Percentiles rank a stretch among this genome's conserved stretches.
These are phyloP conservation scores for Cytospora paraplurivora DNA, from an alignment of 2,329 filamentous ascomycete genomes.

Conservation along the genomic window DNA sequence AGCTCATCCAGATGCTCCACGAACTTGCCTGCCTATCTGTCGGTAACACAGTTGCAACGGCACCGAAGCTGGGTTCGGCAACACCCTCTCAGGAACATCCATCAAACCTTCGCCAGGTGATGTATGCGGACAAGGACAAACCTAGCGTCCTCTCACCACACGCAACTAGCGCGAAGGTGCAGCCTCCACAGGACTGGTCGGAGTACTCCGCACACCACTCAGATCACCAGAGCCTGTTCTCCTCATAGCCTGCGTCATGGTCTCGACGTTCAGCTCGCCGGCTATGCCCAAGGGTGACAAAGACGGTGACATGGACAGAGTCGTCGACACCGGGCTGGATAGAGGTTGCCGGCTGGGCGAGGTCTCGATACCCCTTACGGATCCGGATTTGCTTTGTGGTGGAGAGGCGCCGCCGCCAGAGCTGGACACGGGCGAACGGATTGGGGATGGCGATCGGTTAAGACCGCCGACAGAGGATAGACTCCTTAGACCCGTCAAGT, in stretches of 20 bases:
- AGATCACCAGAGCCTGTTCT: constrained; percentile 85
- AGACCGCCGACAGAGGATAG: constrained; percentile 48
- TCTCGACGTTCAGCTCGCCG: constrained; percentile 84
- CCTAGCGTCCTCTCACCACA: constrained; percentile 11
- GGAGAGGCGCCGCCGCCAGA: constrained; percentile 62
- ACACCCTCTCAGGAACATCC: background rate
- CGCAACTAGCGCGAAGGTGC: constrained; percentile 35
- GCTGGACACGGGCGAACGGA: constrained; percentile 77
- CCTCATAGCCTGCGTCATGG: constrained; percentile 86
- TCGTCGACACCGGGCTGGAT: constrained; percentile 62
- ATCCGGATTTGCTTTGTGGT: constrained; percentile 74
- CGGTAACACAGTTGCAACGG: constrained; percentile 7
- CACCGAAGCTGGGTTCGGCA: constrained; percentile 8
- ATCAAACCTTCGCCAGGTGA: background rate
- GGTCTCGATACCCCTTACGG: constrained; percentile 73
- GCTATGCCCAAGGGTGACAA: constrained; percentile 18
- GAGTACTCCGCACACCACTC: constrained; percentile 55
- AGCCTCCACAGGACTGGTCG: constrained; percentile 58
- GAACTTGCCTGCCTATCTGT: background rate
- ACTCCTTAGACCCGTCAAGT: constrained; percentile 68
- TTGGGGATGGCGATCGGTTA: constrained; percentile 73
- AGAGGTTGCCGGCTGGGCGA: constrained; percentile 60
- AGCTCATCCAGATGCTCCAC: background rate
- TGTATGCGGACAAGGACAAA: constrained; percentile 7
- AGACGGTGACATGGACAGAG: constrained; percentile 25